These are phyloP conservation scores for Fusarium goolgardi DNA, from an alignment of 2,329 filamentous ascomycete species.

Conservation along the genomic window DNA sequence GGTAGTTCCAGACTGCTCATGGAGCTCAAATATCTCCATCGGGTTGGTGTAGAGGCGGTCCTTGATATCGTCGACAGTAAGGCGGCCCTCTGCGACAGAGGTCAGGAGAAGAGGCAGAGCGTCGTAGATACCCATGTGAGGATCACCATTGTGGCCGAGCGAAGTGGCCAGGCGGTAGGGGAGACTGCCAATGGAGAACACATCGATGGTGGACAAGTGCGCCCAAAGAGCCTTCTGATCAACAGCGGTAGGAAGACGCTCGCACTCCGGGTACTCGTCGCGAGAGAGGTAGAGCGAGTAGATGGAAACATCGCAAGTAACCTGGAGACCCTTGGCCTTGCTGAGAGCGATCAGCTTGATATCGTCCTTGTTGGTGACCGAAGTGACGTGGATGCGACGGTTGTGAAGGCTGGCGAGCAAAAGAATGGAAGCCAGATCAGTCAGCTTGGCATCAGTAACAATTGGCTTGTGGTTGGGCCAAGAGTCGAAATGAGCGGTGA, in stretches of 20 bases:
- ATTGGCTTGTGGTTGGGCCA: slow-evolving; percentile 85
- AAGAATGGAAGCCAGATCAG: slow-evolving; percentile 82
- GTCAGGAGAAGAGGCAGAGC: slow-evolving; percentile 80
- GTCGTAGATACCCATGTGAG: slow-evolving; percentile 76
- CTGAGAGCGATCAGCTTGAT: slow-evolving; percentile 80
- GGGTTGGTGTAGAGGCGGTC: slow-evolving; percentile 80
- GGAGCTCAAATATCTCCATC: slow-evolving; percentile 83
- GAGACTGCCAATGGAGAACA: slow-evolving; percentile 82
- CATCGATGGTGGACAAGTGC: slow-evolving; percentile 77
- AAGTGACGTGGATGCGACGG: slow-evolving; percentile 82
- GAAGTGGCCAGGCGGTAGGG: slow-evolving; percentile 78
- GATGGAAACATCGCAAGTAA: slow-evolving; percentile 85
- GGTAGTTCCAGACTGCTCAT: slow-evolving; percentile 78
- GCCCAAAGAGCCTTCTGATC: slow-evolving; percentile 82
- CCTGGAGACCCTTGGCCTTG: slow-evolving; percentile 83
- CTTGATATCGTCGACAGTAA: slow-evolving; percentile 80
- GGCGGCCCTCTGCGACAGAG: slow-evolving; percentile 77
- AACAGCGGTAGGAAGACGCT: slow-evolving; percentile 71
- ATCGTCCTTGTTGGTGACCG: slow-evolving; percentile 82
- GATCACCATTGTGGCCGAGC: slow-evolving; percentile 64
- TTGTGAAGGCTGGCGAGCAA: slow-evolving; percentile 81
- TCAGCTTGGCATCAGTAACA: slow-evolving; percentile 82
- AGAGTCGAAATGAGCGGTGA: slow-evolving; percentile 80
- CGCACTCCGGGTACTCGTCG: slow-evolving; percentile 74
- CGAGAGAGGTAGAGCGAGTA: slow-evolving; percentile 81